Evolutionary conservation across 129 eudicot genomes (phyloP).

Genomic region (Tanacetum coccineum): DNA sequence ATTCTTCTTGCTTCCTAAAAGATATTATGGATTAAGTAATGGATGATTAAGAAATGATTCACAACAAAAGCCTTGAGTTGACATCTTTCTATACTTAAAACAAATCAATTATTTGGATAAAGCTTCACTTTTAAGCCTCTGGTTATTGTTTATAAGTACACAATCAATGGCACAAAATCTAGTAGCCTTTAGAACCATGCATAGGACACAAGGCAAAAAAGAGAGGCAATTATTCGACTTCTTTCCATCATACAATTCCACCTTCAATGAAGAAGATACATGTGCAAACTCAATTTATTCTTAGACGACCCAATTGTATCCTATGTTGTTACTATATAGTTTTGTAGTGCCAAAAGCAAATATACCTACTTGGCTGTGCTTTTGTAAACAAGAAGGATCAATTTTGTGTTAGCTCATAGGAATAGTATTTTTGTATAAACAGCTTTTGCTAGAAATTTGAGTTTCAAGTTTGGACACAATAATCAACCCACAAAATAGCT

Average conservation of each 20-base stretch:
- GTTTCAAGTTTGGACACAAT: too few species aligned
- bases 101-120: neutral
- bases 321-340: neutral
- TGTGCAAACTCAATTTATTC: constrained; percentile 21
- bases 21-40: neutral
- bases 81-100: constrained; percentile 23
- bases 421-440: too few species aligned
- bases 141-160: constrained; percentile 21
- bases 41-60: neutral
- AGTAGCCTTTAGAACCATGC: constrained; percentile 20
- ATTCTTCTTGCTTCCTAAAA: constrained; percentile 21
- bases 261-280: constrained; percentile 20
- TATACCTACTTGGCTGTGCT: neutral
- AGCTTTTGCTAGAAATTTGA: too few species aligned
- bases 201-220: constrained; percentile 7
- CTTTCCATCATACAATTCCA: constrained; percentile 27
- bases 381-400: neutral
- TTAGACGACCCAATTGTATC: constrained; percentile 4
- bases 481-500: too few species aligned
- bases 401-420: too few species aligned
- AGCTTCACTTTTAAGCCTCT: constrained; percentile 18
- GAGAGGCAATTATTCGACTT: constrained; percentile 6
- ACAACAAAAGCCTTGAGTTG: constrained; percentile 16
- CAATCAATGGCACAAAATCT: constrained; percentile 30
- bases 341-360: neutral